Conservation (phyloP, 1,284 basidiomycete species). For the Malassezia obtusa region DNA sequence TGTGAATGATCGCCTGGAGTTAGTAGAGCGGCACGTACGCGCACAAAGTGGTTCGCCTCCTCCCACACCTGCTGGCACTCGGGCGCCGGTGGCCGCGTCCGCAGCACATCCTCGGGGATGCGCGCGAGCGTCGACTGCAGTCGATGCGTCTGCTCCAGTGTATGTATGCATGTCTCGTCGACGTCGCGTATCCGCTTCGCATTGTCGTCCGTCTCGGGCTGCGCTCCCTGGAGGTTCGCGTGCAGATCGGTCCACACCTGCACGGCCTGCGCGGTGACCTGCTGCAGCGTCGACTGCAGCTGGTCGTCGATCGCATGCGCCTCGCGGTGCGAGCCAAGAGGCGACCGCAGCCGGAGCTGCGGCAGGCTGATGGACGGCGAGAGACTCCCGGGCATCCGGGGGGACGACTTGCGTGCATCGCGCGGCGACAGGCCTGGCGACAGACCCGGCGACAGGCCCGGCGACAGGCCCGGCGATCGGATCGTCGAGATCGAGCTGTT, state of each 20-base stretch:
- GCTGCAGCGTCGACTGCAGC: constrained; percentile 27
- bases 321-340: background rate
- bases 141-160: constrained; percentile 16
- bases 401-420: background rate
- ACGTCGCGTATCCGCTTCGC: constrained; percentile 11
- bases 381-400: background rate
- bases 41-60: constrained; percentile 30
- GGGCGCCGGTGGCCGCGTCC: constrained; percentile 4
- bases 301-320: background rate
- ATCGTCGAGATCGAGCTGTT: background rate
- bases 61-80: constrained; percentile 27
- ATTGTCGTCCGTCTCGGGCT: constrained; percentile 2
- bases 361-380: background rate
- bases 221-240: constrained; percentile 21
- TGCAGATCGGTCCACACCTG: constrained; percentile 33
- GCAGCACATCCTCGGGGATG: constrained; percentile 2
- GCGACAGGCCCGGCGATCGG: background rate
- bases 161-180: constrained; percentile 2
- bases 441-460: too few relatives aligned
- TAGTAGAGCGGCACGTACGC: constrained; percentile 13
- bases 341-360: background rate
- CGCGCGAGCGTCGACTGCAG: constrained; percentile 2
- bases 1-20: constrained; percentile 26
- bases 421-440: background rate
- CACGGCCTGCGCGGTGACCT: constrained; percentile 31